Evolutionary conservation across 2,329 filamentous ascomycete genomes (phyloP).

Genomic region (Fusarium compactum): DNA sequence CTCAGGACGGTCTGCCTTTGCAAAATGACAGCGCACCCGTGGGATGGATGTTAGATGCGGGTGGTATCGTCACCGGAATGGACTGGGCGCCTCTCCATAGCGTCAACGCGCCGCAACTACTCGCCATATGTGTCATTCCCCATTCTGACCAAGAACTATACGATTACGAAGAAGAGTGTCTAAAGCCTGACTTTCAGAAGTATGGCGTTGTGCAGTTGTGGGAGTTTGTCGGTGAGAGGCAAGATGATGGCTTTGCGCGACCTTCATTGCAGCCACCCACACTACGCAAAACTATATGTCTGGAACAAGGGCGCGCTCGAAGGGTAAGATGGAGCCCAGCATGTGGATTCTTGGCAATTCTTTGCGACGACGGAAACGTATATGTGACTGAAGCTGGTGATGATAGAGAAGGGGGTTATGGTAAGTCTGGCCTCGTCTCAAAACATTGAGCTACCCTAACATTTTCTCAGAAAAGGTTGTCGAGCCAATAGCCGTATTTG

Average conservation of each 20-base stretch:
- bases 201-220: slow-evolving; percentile 66
- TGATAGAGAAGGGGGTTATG: slow-evolving; percentile 52
- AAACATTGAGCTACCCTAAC: slow-evolving; percentile 39
- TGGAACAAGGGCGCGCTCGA: slow-evolving; percentile 63
- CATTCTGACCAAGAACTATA: slow-evolving; percentile 62
- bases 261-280: slow-evolving; percentile 54
- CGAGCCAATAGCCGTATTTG: slow-evolving; percentile 59
- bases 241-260: slow-evolving; percentile 48
- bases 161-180: slow-evolving; percentile 53
- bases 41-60: slow-evolving; percentile 68
- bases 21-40: slow-evolving; percentile 45
- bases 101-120: slow-evolving; percentile 57
- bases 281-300: slow-evolving; percentile 60
- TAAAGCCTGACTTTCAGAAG: slow-evolving; percentile 55
- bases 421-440: slow-evolving; percentile 48
- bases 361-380: slow-evolving; percentile 65
- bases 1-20: slow-evolving; percentile 49
- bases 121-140: slow-evolving; percentile 65
- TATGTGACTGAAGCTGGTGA: slow-evolving; percentile 60
- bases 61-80: slow-evolving; percentile 65
- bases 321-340: slow-evolving; percentile 67
- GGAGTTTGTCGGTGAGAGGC: slow-evolving; percentile 56
- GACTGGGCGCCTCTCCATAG: slow-evolving; percentile 62
- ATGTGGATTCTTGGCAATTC: slow-evolving; percentile 60
- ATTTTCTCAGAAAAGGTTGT: slow-evolving; percentile 58